These are phyloP conservation scores for Xylaria digitata DNA, from an alignment of 2,329 filamentous ascomycete species.

Conservation along the genomic window DNA sequence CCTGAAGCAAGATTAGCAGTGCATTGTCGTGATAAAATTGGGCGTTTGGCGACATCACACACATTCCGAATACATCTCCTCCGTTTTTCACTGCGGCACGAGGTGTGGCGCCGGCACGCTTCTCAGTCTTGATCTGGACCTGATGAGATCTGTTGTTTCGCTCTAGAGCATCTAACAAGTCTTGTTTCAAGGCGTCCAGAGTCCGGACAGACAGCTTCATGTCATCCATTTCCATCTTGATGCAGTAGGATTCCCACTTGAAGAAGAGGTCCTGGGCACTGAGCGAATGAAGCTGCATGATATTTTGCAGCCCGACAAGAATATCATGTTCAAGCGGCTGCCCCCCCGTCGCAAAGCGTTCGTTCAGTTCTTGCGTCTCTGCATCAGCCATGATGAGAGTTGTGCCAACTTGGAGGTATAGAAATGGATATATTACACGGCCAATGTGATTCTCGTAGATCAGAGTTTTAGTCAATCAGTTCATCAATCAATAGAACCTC, in stretches of 20 bases:
- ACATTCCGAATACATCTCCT: slow-evolving; percentile 87
- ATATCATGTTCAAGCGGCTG: slow-evolving; percentile 80
- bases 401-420: background rate
- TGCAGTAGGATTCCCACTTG: slow-evolving; percentile 98
- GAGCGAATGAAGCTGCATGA: slow-evolving; percentile 84
- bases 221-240: slow-evolving; percentile 90
- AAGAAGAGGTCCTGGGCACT: slow-evolving; percentile 89
- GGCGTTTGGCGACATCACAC: slow-evolving; percentile 56
- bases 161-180: slow-evolving; percentile 85
- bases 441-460: background rate
- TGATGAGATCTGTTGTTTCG: slow-evolving; percentile 75
- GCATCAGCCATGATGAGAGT: slow-evolving; percentile 53
- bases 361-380: slow-evolving; percentile 56
- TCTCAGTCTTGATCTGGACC: slow-evolving; percentile 70
- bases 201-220: slow-evolving; percentile 76
- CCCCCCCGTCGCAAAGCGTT: slow-evolving; percentile 66
- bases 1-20: slow-evolving; percentile 51
- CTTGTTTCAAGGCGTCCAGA: slow-evolving; percentile 83
- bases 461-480: background rate
- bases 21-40: background rate
- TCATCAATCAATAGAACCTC: background rate
- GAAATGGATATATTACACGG: background rate
- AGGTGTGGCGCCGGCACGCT: slow-evolving; percentile 71
- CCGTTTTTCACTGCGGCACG: slow-evolving; percentile 66
- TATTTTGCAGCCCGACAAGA: slow-evolving; percentile 82